Base-by-base conservation (phyloP, 2,329 filamentous ascomycete species). In the Diaporthe humulicola region DNA sequence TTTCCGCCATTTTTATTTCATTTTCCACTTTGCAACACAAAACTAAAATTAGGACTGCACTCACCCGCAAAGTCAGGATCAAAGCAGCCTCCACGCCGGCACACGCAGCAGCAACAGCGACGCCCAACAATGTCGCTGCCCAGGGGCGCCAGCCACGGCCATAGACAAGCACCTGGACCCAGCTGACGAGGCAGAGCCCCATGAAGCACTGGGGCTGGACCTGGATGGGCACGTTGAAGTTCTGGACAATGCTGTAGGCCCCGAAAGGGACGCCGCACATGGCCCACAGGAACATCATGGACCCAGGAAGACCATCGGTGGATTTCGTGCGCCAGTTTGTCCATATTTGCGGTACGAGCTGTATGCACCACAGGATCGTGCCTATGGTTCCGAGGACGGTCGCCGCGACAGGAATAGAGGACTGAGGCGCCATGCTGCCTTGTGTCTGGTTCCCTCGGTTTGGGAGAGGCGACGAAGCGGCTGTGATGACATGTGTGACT, bases 251-350 rank as follows among this genome's bases (percentile, higher is more conserved):
- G 28, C 81, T 79, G 67, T 86, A 87, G 4, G 81, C 80, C 5
- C 85, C 85, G 52, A 86, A 84, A 0, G 85, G 85, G 4, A 86
- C 82, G 56, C 83, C 85, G 76, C 90, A 90, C 42, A 86, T 79
- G n/a, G 88, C 90, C 90, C 91, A 93, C 1, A 92, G 81, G 76
- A 92, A 89, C 85, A 92, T 88, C 90, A 93, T 93, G 28, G 82
- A 78, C 0, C 85, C 86, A 0, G 91, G 91, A 2, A 93, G 82
- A 3, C 91, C 91, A 52, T 92, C 90, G 0, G 90, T 92, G 75
- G 86, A 87, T 79, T 93, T 92, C 17, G 84, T 86, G 28, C 86
- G 85, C 87, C 89, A 92, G 79, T 92, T 93, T 75, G 89, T 87
- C 88, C 89, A 92, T 83, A 93, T 91, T 76, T 83, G 81, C 8